Evolutionary conservation across 2,329 filamentous ascomycete species (phyloP).

Genomic region (Fusarium clavum): DNA sequence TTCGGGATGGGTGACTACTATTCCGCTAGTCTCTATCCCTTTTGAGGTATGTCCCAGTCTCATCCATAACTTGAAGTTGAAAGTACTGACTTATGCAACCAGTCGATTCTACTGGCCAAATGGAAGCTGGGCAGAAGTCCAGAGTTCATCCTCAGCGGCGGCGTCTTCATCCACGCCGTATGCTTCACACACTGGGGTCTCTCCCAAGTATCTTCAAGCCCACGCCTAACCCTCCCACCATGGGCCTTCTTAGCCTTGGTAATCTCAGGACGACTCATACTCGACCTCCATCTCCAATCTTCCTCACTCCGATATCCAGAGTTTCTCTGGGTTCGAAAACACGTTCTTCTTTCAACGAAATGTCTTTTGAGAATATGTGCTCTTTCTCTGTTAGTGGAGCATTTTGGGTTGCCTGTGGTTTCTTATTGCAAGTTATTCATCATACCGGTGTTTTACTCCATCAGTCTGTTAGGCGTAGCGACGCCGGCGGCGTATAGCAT

Average conservation of each 20-base stretch:
- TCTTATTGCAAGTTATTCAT: neutral
- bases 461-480: neutral
- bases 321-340: neutral
- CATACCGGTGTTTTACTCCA: neutral
- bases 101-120: neutral
- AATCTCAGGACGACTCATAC: neutral
- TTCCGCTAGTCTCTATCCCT: neutral
- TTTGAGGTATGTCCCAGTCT: neutral
- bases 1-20: neutral
- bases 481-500: neutral
- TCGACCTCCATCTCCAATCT: neutral
- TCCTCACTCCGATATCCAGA: neutral
- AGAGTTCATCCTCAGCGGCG: neutral
- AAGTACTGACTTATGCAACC: neutral
- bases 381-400: fast-evolving
- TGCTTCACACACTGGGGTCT: constrained; percentile 7
- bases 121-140: neutral
- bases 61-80: fast-evolving
- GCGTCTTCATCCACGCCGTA: neutral
- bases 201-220: neutral
- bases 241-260: neutral
- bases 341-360: neutral
- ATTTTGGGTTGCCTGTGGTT: neutral
- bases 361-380: neutral
- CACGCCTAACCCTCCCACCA: neutral